A percentile compares a stretch with the other conserved stretches of the same genome.
Evolutionary conservation across 2,329 filamentous ascomycete genomes (phyloP).

Genomic region (Xylariaceae sp.): DNA sequence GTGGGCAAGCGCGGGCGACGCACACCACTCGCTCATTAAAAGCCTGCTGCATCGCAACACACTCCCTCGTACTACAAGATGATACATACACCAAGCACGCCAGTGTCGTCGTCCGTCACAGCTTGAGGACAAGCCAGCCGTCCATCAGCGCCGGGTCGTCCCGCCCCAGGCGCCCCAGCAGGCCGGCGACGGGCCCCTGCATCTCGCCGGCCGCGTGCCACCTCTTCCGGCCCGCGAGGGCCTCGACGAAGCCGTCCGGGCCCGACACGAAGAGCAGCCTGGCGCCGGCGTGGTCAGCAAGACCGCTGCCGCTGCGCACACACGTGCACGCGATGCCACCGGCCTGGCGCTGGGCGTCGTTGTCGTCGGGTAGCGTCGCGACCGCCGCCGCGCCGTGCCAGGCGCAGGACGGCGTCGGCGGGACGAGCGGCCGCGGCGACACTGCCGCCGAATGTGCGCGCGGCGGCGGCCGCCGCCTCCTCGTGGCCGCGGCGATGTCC

Average conservation of each 20-base stretch:
- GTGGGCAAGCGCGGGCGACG: too few relatives aligned
- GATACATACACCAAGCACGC: too few relatives aligned
- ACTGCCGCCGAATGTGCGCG: constrained; percentile 15
- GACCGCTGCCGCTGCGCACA: constrained; percentile 3
- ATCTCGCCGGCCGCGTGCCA: constrained; percentile 66
- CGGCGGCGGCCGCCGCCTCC: too few relatives aligned
- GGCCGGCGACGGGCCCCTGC: constrained; percentile 66
- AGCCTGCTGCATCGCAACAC: too few relatives aligned
- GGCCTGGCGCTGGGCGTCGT: constrained; percentile 14
- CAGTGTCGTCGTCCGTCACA: too few relatives aligned
- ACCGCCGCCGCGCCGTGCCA: constrained; percentile 22
- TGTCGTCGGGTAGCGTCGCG: constrained; percentile 16
- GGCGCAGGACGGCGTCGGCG: constrained; percentile 9
- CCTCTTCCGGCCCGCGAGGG: constrained; percentile 72
- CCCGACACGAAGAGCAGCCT: constrained; percentile 80
- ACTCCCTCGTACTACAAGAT: too few relatives aligned
- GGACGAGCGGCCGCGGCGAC: constrained; percentile 7
- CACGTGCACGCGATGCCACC: constrained; percentile 20
- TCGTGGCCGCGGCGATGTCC: constrained; percentile 35
- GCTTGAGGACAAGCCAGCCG: constrained; percentile 48
- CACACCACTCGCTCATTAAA: too few relatives aligned
- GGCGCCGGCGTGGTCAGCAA: constrained; percentile 32
- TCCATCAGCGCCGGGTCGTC: constrained; percentile 24
- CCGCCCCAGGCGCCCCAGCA: constrained; percentile 53
- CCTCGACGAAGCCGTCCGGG: constrained; percentile 78